These are phyloP conservation scores for Myxozyma vanderwaltii DNA, from an alignment of 805 yeast genomes.

Conservation along the genomic window DNA sequence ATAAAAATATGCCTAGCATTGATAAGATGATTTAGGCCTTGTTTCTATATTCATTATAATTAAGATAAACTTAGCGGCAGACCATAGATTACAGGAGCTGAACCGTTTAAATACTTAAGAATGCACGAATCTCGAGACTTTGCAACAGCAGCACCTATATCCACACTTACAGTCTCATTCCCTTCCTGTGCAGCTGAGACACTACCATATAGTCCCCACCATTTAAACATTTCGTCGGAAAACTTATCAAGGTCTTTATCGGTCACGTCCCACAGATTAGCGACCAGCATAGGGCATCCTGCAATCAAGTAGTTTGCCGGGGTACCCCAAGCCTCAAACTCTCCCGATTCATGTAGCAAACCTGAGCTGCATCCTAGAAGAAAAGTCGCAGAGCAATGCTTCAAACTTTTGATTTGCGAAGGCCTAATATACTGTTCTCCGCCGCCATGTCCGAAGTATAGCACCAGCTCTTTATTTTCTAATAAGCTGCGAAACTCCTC, in stretches of 20 bases:
- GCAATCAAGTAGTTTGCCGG: conserved; percentile 73
- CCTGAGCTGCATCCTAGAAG: conserved; percentile 94
- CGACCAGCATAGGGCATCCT: conserved; percentile 81
- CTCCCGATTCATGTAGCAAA: conserved; percentile 54
- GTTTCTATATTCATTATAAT: not conserved
- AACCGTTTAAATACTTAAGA: conserved; percentile 78
- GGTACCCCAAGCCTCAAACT: conserved; percentile 74
- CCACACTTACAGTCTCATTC: conserved; percentile 31
- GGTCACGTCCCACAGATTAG: conserved; percentile 94
- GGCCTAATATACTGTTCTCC: conserved; percentile 81
- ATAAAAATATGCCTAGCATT: not conserved
- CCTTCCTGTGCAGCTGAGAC: conserved; percentile 10
- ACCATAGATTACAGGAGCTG: conserved; percentile 91
- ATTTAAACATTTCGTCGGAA: conserved; percentile 58
- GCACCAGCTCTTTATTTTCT: conserved; percentile 51
- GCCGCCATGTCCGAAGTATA: conserved; percentile 94
- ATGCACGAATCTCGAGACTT: conserved; percentile 68
- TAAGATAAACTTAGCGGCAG: conserved; percentile 52
- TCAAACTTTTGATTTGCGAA: conserved; percentile 53
- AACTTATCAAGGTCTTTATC: conserved; percentile 91
- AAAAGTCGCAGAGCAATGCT: conserved; percentile 46
- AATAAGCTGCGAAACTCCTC: conserved; percentile 52
- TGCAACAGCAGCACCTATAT: conserved; percentile 59
- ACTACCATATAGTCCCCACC: conserved; percentile 60
- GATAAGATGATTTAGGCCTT: not conserved